A percentile compares a stretch with the other conserved stretches of the same genome.
These are phyloP conservation scores for Oryza meridionalis DNA, from an alignment of 176 grass and related monocot genomes.

Conservation along the genomic window DNA sequence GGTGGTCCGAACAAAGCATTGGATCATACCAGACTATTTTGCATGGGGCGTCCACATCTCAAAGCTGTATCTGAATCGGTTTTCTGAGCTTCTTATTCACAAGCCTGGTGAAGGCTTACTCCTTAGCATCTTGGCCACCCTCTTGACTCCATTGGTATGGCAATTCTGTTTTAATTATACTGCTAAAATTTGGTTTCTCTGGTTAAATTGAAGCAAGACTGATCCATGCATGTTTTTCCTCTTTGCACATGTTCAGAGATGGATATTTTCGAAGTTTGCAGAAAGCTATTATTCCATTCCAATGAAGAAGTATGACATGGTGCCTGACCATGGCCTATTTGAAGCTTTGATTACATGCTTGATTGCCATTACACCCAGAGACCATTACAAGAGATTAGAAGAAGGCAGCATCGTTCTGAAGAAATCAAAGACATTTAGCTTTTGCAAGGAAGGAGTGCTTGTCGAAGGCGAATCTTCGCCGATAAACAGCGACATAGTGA, in stretches of 20 bases:
- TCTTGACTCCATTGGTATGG: slow-evolving; percentile 49
- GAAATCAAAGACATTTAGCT: slow-evolving; percentile 56
- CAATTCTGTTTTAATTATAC: not conserved
- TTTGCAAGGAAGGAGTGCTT: slow-evolving; percentile 57
- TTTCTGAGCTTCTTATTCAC: slow-evolving; percentile 47
- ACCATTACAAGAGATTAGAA: slow-evolving; percentile 58
- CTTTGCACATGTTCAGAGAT: slow-evolving; percentile 26
- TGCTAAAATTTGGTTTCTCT: not conserved
- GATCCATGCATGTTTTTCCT: not conserved
- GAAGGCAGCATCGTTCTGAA: slow-evolving; percentile 67
- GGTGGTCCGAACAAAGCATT: slow-evolving; percentile 47
- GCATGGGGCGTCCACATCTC: slow-evolving; percentile 50
- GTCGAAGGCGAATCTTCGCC: slow-evolving; percentile 43
- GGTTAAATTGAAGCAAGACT: not conserved
- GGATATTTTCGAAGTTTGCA: slow-evolving; percentile 59
- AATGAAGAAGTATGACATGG: slow-evolving; percentile 60
- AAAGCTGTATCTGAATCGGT: slow-evolving; percentile 39
- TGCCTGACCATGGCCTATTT: slow-evolving; percentile 57
- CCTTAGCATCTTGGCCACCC: slow-evolving; percentile 27
- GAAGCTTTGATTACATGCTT: slow-evolving; percentile 43
- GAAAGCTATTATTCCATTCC: slow-evolving; percentile 63
- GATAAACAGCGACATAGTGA: slow-evolving; percentile 53
- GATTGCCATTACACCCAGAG: slow-evolving; percentile 48
- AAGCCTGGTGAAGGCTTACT: slow-evolving; percentile 52
- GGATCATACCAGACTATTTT: slow-evolving; percentile 46